Evolutionary conservation across 2,329 filamentous ascomycete species (phyloP), one percentile per base, ranked within the genome.

Genomic region (Clarireedia hainanense): DNA sequence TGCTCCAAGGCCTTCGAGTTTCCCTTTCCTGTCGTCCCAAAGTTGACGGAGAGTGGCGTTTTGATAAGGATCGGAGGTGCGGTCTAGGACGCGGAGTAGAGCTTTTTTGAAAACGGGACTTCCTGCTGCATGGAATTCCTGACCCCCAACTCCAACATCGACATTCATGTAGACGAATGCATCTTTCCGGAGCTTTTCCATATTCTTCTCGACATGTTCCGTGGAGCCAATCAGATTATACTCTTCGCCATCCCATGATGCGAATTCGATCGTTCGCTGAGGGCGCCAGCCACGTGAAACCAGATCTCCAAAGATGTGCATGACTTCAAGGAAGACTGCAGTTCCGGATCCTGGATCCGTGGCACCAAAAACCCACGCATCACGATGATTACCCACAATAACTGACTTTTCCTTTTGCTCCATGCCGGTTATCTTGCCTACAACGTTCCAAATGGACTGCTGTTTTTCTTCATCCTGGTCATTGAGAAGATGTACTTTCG

Each of bases 221-320:
- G 94, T 97, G 10, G 90, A 95, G 7, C 94, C 94, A 57, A 96
- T 88, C 47, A 94, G 75, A 71, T 96, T 96, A 74, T 96, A 97
- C 71, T 92, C 90, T 63, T 86, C 86, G 4, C 83, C 94, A 70
- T 99, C 94, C 94, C 94, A 99, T 36, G 89, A 96, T 67, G 91
- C 91, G 70, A 99, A 97, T 69, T 95, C 88, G 61, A 99, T 95
- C 3, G 90, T 95, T n/a, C 94, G 86, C 15, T 95, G 76, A 1
- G 94, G 94, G 26, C 88, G 81, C 94, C 94, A 99, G 52, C 91
- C 92, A 56, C 84, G 81, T 15, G 77, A 72, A 23, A 85, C 77
- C 15, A 97, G 79, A 60, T 89, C 83, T 42, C 91, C 90, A 65
- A 99, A 89, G 49, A 96, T 84, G 46, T 88, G 84, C 23, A 88